Conservation (phyloP, 1,284 basidiomycete species). For the Ganoderma meredithae region DNA sequence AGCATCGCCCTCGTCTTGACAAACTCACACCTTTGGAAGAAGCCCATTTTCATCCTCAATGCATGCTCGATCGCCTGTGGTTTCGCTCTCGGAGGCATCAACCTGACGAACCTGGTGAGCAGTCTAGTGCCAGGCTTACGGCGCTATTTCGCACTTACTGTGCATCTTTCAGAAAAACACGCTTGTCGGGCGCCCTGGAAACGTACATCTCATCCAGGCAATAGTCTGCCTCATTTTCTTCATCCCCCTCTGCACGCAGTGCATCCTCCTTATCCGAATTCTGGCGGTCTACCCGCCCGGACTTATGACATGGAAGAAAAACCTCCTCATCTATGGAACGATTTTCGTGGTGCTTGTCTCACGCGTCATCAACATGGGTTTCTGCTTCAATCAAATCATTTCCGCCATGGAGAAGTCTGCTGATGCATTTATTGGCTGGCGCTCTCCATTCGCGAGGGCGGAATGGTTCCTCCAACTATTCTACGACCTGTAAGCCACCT, state of each 20-base stretch:
- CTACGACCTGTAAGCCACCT: constrained; percentile 31
- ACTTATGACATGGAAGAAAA: constrained; percentile 6
- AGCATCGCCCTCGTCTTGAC: background rate
- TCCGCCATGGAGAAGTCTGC: too few species aligned
- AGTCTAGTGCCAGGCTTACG: too few species aligned
- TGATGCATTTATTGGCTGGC: background rate
- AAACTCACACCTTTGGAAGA: constrained; percentile 12
- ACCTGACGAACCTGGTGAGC: background rate
- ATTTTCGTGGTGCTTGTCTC: background rate
- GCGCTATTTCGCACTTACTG: too few species aligned
- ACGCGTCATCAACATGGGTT: background rate
- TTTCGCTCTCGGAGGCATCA: constrained; percentile 22
- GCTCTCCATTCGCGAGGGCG: constrained; percentile 20
- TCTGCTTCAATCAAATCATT: background rate
- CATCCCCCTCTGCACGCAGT: constrained; percentile 22
- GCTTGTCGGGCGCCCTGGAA: background rate
- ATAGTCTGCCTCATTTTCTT: constrained; percentile 18
- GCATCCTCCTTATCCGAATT: constrained; percentile 27
- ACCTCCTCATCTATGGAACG: background rate
- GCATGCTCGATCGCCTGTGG: constrained; percentile 32
- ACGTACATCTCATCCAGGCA: constrained; percentile 13
- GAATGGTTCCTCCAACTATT: constrained; percentile 40
- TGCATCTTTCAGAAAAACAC: background rate
- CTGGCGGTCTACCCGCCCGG: constrained; percentile 34
- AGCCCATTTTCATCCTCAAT: constrained; percentile 40